Evolutionary conservation across 106 monocot species (phyloP), one percentile per base, ranked within the genome.

Genomic region (Allium cepa): DNA sequence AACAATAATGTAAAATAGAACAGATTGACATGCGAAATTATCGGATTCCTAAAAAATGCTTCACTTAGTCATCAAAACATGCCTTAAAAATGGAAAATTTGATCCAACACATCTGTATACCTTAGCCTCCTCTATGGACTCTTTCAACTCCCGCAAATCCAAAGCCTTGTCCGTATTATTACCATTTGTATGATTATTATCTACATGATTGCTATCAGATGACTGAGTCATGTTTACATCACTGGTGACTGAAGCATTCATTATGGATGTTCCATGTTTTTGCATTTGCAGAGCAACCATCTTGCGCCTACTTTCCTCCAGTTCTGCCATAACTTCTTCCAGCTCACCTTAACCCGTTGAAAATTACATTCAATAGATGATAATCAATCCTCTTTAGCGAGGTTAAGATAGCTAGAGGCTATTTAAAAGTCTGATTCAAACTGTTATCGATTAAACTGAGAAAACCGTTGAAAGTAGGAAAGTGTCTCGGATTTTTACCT

Each of bases 221-320:
- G 80, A 85, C 72, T 36, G 79, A 58, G 59, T 77, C 57, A 57
- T 77, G 76, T 99, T 99, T 46, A 73, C 73, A 64, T 50, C 57
- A 79, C 57, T 84, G 17, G 69, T 48, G 67, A 75, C 47, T 59
- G 91, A 72, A 62, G 76, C 51, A 69, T 75, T 69, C 70, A 90
- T 62, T 8, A 68, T 57, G 66, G 84, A 73, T 57, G 80, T 17
- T 49, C 92, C 89, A 72, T 84, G 78, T 72, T 79, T 92, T 56
- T 92, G 88, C 84, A 92, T 80, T 79, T 99, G 89, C 45, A 99
- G 75, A 75, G 80, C 75, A 76, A 84, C 82, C 75, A 99, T 73
- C 79, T 92, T 99, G 45, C 97, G 82, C 28, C 89, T 75, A 73
- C 82, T 99, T 82, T 99, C 97, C 77, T 99, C 97, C 62, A 99